Evolutionary conservation across 2,329 filamentous ascomycete genomes (phyloP), one percentile per base, ranked within the genome.

Genomic region (Allantophomopsis cytisporea): DNA sequence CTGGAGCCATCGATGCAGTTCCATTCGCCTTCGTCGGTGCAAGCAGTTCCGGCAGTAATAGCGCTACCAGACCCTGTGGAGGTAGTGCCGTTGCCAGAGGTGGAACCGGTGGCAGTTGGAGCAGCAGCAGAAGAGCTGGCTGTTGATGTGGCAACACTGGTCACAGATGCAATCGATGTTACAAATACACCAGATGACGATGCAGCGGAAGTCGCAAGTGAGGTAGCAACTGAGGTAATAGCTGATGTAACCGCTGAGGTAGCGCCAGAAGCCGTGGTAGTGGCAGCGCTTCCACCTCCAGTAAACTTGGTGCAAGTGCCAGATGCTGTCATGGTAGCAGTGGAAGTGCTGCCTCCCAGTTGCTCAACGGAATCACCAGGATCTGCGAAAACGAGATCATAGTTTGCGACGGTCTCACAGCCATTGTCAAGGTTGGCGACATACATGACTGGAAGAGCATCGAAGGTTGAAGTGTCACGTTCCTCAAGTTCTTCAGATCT

Each of bases 381-480:
- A 47, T 82, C 63, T 7, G 81, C 79, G 63, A 80, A 89, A n/a
- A 63, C 55, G 45, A 82, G 65, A 48, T 86, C 76, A 3, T 61
- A 54, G 13, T 55, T 53, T 31, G 76, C 70, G 0, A 49, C 52
- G 11, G 76, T 81, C 0, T 38, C 53, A 60, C 81, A 86, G 32
- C 59, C 60, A 41, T 69, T 68, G 23, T 46, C 57, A 43, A 87
- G 62, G 60, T 91, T 93, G 50, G 82, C 80, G 18, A 20, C 18
- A 20, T 20, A 80, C 74, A 93, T 80, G 41, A 77, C 65, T 0
- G 86, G 85, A 11, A 93, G 78, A 0, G 61, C 57, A 31, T 73
- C 55, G 45, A 80, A 71, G 47, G 72, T 72, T 2, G 65, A 58
- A 41, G 74, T 51, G 34, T 54, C 57, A n/a, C 56, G 47, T 36